A percentile compares a stretch with the other conserved stretches of the same genome.
Evolutionary conservation across 139 green algal species (phyloP).

Genomic region (Auxenochlorella pyrenoidosa): DNA sequence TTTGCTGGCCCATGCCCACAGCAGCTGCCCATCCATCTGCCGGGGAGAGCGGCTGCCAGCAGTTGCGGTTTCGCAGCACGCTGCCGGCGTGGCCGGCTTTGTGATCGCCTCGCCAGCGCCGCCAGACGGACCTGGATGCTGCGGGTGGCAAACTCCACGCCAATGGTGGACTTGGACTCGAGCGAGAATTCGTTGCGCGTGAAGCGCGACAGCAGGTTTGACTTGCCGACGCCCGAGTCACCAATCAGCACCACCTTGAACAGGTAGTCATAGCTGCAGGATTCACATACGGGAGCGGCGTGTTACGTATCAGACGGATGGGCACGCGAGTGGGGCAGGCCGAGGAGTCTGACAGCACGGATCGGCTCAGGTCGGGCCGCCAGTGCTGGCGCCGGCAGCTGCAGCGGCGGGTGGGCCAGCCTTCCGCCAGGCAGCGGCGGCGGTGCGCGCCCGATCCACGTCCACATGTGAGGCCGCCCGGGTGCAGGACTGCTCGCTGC

Average conservation of each 20-base stretch:
- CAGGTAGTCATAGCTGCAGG: slow-evolving; percentile 97
- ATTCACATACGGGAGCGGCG: too few species aligned
- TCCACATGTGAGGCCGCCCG: too few species aligned
- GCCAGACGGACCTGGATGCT: slow-evolving; percentile 90
- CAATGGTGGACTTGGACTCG: slow-evolving; percentile 99
- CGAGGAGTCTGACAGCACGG: neutral
- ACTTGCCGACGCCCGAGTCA: slow-evolving; percentile 98
- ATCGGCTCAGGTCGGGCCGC: too few species aligned
- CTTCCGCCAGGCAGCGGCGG: neutral
- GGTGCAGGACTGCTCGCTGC: too few species aligned
- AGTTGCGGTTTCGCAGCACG: too few species aligned
- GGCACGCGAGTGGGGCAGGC: too few species aligned
- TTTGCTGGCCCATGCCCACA: neutral
- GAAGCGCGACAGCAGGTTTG: slow-evolving; percentile 97
- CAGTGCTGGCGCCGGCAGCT: neutral
- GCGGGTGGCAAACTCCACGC: slow-evolving; percentile 98
- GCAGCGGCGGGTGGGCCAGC: neutral
- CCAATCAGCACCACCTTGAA: slow-evolving; percentile 99
- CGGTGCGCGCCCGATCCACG: too few species aligned
- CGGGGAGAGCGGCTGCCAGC: too few species aligned
- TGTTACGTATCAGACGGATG: too few species aligned
- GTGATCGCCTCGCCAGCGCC: too few species aligned
- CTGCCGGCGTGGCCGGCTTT: too few species aligned
- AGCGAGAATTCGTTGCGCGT: slow-evolving; percentile 99
- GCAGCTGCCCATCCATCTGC: neutral